Conservation (phyloP, 2,329 filamentous ascomycete genomes). For the Colletotrichum trifolii region DNA sequence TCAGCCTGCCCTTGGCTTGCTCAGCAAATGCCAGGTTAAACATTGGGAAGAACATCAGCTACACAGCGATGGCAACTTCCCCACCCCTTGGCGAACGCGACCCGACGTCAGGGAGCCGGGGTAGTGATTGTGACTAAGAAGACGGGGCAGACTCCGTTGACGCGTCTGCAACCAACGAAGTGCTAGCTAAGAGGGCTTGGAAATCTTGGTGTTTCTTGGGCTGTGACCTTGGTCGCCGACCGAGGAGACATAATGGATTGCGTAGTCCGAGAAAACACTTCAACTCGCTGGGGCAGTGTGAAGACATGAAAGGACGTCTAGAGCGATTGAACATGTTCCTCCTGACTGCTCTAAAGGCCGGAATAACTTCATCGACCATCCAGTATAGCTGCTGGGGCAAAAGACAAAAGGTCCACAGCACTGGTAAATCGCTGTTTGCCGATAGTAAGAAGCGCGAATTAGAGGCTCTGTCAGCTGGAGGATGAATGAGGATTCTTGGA, state of each 20-base stretch:
- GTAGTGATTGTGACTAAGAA: not conserved
- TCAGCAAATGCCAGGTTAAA: not conserved
- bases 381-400: too few relatives aligned
- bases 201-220: slow-evolving; percentile 1
- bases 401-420: too few relatives aligned
- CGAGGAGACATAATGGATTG: not conserved
- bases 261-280: not conserved
- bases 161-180: not conserved
- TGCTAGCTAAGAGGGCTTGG: not conserved
- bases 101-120: slow-evolving; percentile 4
- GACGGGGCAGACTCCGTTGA: not conserved
- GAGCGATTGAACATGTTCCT: too few relatives aligned
- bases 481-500: too few relatives aligned
- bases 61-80: not conserved
- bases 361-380: too few relatives aligned
- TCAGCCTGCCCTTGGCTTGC: not conserved
- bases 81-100: slow-evolving; percentile 6
- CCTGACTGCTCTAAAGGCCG: too few relatives aligned
- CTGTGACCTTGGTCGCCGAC: not conserved
- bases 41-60: not conserved
- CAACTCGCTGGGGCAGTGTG: not conserved
- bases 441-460: too few relatives aligned
- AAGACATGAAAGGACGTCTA: too few relatives aligned
- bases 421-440: too few relatives aligned
- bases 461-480: too few relatives aligned